Conservation (phyloP, 768 basidiomycete genomes). For the Cystobasidium tubakii region DNA sequence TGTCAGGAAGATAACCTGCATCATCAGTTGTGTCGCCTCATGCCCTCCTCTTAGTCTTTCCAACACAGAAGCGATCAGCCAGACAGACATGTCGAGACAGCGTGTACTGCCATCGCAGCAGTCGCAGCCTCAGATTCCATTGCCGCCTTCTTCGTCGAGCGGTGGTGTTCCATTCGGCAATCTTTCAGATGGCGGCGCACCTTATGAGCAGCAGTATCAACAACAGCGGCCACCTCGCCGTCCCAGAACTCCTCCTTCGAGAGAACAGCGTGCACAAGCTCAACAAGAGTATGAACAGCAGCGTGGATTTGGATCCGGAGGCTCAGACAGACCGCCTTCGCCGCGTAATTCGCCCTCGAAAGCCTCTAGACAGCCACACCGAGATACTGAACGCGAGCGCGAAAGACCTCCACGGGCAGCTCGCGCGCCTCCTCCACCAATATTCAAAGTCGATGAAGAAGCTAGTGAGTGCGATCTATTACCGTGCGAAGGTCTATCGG, state of each 20-base stretch:
- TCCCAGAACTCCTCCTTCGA: background rate
- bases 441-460: conserved; percentile 71
- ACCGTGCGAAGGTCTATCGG: too few species aligned
- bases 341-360: background rate
- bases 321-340: background rate
- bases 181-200: background rate
- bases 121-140: conserved; percentile 21
- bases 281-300: background rate
- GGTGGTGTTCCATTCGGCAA: background rate
- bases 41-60: too few species aligned
- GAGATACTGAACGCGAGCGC: background rate
- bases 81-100: conserved; percentile 24
- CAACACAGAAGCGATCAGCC: background rate
- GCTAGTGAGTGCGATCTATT: conserved; percentile 47
- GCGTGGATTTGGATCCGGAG: background rate
- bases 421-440: conserved; percentile 47
- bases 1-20: background rate
- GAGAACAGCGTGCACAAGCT: background rate
- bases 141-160: background rate
- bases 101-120: conserved; percentile 25
- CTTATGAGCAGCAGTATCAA: conserved; percentile 3
- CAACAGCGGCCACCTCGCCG: conserved; percentile 1
- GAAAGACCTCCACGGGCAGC: background rate
- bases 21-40: background rate
- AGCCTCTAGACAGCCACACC: background rate